Evolutionary conservation across 2,329 filamentous ascomycete genomes (phyloP), one percentile per base, ranked within the genome.

Genomic region (Fusarium tuaranense): DNA sequence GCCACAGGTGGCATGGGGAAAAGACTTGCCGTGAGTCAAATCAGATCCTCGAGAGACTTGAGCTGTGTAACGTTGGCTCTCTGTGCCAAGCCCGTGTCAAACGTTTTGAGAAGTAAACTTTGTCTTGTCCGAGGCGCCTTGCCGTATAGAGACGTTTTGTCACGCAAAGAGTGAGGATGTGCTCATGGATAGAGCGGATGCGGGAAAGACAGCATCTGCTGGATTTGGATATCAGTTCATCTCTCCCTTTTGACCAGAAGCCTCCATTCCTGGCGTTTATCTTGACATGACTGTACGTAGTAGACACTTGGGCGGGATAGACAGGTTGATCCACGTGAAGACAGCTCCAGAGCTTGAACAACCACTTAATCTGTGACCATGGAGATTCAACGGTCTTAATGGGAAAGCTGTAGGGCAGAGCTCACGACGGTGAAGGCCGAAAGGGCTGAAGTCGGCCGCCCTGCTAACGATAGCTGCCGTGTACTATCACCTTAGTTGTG

Each of bases 51-150:
- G 3, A 13, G 30, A 20, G n/a, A 30, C 60, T 10, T 10, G 39
- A 27, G 10, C 25, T 63, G 55, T 65, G 55, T 51, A 63, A 71
- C 62, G 14, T 20, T 48, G 36, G 16, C 20, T 6, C 22, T 18
- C n/a, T 16, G 32, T 65, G 27, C 8, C 27, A 60, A 63, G 48
- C n/a, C 22, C 44, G 22, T 38, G 61, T 10, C 34, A 58, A 63
- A 25, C 69, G 62, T 66, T 72, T 72, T 51, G 65, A 72, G 70
- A 72, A 60, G 61, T 60, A 66, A 44, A 34, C 62, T 69, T 72
- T 72, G 38, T 62, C 61, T 46, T 32, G 39, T 22, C 41, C n/a
- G 32, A 18, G 44, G 20, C 30, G 68, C 61, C 63, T 65, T 65
- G 48, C 48, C 70, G 44, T 14, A 12, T 16, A 16, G 25, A 51